Evolutionary conservation across 2,329 filamentous ascomycete genomes (phyloP).

Genomic region (Calonectria leucothoes): DNA sequence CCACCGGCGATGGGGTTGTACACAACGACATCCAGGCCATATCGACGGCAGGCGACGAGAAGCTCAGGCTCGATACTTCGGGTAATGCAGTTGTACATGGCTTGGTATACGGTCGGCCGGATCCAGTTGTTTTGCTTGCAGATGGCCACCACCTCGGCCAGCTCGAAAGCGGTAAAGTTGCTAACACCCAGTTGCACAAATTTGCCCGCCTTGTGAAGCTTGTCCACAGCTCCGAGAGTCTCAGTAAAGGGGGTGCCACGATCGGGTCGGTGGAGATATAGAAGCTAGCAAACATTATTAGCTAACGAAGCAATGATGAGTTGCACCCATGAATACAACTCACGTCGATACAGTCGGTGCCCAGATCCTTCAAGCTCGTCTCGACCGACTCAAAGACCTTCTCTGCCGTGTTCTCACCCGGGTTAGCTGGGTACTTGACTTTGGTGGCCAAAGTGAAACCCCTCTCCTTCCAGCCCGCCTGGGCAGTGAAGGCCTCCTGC

Average conservation of each 20-base stretch:
- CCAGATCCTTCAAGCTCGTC: conserved; percentile 76
- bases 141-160: conserved; percentile 84
- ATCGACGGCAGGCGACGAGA: conserved; percentile 78
- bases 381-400: conserved; percentile 75
- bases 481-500: conserved; percentile 83
- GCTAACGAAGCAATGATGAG: not conserved
- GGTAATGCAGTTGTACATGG: conserved; percentile 87
- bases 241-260: conserved; percentile 80
- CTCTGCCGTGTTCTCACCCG: conserved; percentile 71
- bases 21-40: conserved; percentile 81
- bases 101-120: conserved; percentile 85
- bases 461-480: conserved; percentile 82
- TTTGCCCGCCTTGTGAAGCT: conserved; percentile 87
- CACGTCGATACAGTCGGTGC: conserved; percentile 78
- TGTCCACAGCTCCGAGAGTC: conserved; percentile 81
- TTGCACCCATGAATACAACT: conserved; percentile 37
- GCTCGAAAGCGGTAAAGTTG: conserved; percentile 89
- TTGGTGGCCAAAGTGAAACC: conserved; percentile 85
- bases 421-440: conserved; percentile 69
- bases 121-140: conserved; percentile 87
- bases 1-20: conserved; percentile 89
- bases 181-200: conserved; percentile 84
- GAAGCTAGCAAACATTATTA: conserved; percentile 42
- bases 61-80: conserved; percentile 81
- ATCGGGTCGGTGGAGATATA: conserved; percentile 58